These are phyloP conservation scores for Boletus patriciae DNA, from an alignment of 768 basidiomycete species.

Conservation along the genomic window DNA sequence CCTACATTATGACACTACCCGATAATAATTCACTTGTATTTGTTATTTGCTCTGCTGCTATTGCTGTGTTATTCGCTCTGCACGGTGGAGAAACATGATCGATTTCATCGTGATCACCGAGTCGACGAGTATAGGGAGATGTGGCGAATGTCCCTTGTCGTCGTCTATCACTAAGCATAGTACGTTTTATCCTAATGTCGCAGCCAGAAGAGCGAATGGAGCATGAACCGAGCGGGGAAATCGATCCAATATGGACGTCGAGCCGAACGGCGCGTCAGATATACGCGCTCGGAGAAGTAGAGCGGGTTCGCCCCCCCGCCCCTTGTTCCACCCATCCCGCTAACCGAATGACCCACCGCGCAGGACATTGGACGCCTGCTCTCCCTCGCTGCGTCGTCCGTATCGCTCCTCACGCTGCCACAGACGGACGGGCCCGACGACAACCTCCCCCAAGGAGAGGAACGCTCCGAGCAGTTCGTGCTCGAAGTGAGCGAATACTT, in stretches of 20 bases:
- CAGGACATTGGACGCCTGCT: slow-evolving; percentile 80
- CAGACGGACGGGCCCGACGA: slow-evolving; percentile 74
- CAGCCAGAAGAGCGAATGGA: slow-evolving; percentile 19
- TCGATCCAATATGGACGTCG: slow-evolving; percentile 80
- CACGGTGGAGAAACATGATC: not conserved
- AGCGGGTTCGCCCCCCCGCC: slow-evolving; percentile 52
- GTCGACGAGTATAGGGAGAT: not conserved
- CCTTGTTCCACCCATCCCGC: not conserved
- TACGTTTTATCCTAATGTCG: slow-evolving; percentile 16
- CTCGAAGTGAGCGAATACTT: slow-evolving; percentile 85
- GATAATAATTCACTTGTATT: slow-evolving; percentile 36
- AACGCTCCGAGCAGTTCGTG: slow-evolving; percentile 83
- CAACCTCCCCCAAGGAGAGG: slow-evolving; percentile 73
- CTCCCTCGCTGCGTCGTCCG: slow-evolving; percentile 72
- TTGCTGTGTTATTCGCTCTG: slow-evolving; percentile 31
- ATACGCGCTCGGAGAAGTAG: slow-evolving; percentile 75
- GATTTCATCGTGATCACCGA: not conserved
- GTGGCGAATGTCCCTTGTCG: too few relatives aligned
- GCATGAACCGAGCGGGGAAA: slow-evolving; percentile 36
- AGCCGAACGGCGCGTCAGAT: slow-evolving; percentile 82
- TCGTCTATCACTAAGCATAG: too few relatives aligned
- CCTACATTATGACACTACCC: slow-evolving; percentile 22
- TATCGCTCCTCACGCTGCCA: slow-evolving; percentile 77
- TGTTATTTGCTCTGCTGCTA: slow-evolving; percentile 29
- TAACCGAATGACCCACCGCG: not conserved